Base-by-base conservation (phyloP, 345 rosid species). In the Linum trigynum region DNA sequence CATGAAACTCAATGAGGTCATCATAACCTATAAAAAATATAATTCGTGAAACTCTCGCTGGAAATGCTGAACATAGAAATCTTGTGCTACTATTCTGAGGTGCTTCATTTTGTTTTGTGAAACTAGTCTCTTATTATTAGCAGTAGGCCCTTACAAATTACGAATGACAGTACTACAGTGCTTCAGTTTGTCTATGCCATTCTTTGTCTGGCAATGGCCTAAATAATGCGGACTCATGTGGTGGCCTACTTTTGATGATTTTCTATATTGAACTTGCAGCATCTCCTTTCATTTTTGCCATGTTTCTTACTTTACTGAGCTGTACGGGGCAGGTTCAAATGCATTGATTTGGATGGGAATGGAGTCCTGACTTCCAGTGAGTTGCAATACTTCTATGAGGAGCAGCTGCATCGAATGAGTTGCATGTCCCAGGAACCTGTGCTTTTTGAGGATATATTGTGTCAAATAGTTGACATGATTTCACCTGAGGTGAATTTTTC, bases 401-500 rank as follows among this genome's bases (percentile, higher is more conserved):
- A 57, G 38, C 61, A 57, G 61, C 38, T 57, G 61, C 61, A 57
- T 17, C 61, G 61, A 32, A 57, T 57, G 61, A 12, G 38, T 17
- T 57, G 61, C 61, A 57, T 57, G 61, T 7, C 38, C 7, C 61
- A 57, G 35, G 61, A 57, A 57, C 16, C 61, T 57, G 61, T 57
- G 10, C 61, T 17, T 2, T 57, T 57, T 57, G 61, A 57, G 38
- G 61, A 57, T 57, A 57, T 57, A 7, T 37, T 57, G 35, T 57
- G 61, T 57, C 61, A 57, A 57, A 57, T 57, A 17, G 32, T 57
- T 37, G 61, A 57, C 61, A 57, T 57, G 61, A 57, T 57, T 57
- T 57, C 61, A 23, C 61, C 61, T 17, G 61, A 57, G 61, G 61
- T 57, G 36, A 17, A 11, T 16, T 37, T n/a, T 23, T 57, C 3